These are phyloP conservation scores for Peribolospora baueri DNA, from an alignment of 768 basidiomycete genomes.

Conservation along the genomic window DNA sequence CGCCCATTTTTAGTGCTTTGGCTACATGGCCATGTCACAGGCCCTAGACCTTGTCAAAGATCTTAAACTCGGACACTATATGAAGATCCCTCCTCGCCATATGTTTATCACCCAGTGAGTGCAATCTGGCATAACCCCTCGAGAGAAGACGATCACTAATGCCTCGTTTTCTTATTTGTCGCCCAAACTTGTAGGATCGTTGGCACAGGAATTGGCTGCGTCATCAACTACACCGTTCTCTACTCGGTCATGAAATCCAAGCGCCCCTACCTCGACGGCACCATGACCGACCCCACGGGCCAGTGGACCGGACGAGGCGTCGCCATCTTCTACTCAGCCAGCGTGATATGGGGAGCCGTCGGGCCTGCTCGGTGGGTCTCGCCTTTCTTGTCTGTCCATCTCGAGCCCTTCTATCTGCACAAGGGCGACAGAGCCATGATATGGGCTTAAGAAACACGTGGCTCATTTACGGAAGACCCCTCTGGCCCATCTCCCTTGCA, in stretches of 20 bases:
- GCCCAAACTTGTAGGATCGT: neutral
- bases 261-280: constrained; percentile 17
- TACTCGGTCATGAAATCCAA: constrained; percentile 12
- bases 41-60: constrained; percentile 13
- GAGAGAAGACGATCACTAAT: neutral
- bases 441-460: too few species aligned
- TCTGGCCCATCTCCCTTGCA: too few species aligned
- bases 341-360: constrained; percentile 5
- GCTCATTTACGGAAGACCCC: too few species aligned
- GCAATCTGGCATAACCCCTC: neutral
- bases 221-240: constrained; percentile 8
- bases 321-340: constrained; percentile 9
- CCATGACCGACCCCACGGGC: neutral
- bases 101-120: constrained; percentile 14
- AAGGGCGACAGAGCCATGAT: too few species aligned
- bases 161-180: neutral
- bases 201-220: neutral
- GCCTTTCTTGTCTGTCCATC: neutral
- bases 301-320: neutral
- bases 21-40: constrained; percentile 15
- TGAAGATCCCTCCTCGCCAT: constrained; percentile 11
- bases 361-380: too few species aligned
- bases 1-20: constrained; percentile 1
- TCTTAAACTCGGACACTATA: constrained; percentile 16
- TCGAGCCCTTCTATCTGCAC: too few species aligned